Base-by-base conservation (phyloP, 805 yeast species). In the Candida easanensis region DNA sequence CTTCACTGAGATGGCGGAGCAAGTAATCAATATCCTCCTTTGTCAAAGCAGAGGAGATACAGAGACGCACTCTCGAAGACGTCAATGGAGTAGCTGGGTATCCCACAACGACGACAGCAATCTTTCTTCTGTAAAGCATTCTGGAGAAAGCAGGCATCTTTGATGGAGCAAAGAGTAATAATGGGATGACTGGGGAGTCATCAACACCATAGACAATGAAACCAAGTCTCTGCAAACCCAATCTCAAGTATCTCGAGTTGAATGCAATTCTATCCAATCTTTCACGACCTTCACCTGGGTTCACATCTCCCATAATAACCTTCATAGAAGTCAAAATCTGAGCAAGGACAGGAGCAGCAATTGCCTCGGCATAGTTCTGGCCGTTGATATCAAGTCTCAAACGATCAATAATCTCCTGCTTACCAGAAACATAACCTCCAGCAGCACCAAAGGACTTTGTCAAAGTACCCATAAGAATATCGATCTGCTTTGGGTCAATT, bases 391-490 rank as follows among this genome's bases (percentile, higher is more conserved):
- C 82, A 32, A 85, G 55, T 65, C 90, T 79, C 49, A 93, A 69
- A 56, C 82, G 77, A 56, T 88, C 90, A 38, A 91, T 83, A 25
- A 88, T 66, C 37, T 65, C 68, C 58, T 80, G 74, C 50, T 73
- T 73, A 36, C 84, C 95, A n/a, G 96, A 91, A 50, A 93, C 70
- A 62, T 93, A 93, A 36, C 99, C 99, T 60, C 99, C 99, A 33
- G 98, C 88, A 15, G 99, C 98, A 62, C 99, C 99, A 64, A 93
- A 93, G 1, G 97, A 88, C 67, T 93, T 93, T 40, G 99, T 95
- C 45, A 93, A 77, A 7, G 99, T 93, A 39, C 99, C 99, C 99
- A 93, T 93, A 52, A 93, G 68, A 49, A 93, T 70, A 66, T 93
- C 99, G 44, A 93, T 72, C 34, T 78, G 78, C 11, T 68, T 62